Evolutionary conservation across 192 early-diverging fungal species (phyloP).

Genomic region (Podila verticillata): DNA sequence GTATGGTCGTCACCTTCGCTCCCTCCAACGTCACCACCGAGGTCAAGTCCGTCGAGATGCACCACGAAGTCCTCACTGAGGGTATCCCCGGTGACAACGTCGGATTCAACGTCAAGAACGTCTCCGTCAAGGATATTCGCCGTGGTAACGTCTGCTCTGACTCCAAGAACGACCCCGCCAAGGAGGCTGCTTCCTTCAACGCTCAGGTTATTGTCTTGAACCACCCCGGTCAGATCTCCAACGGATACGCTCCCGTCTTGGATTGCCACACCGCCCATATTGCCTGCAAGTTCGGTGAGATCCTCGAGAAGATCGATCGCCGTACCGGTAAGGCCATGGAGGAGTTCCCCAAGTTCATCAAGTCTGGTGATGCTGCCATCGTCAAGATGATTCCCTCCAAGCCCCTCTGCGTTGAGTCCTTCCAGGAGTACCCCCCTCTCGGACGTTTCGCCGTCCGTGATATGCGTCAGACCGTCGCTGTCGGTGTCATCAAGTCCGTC

Average conservation of each 20-base stretch:
- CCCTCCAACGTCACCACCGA: slow-evolving; percentile 90
- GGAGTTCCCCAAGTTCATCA: slow-evolving; percentile 94
- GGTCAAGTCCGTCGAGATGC: slow-evolving; percentile 99
- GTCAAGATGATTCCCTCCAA: slow-evolving; percentile 95
- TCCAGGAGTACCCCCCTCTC: slow-evolving; percentile 91
- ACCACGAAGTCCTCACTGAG: slow-evolving; percentile 91
- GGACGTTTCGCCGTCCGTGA: slow-evolving; percentile 98
- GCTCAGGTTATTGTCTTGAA: slow-evolving; percentile 97
- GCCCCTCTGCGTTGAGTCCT: slow-evolving; percentile 97
- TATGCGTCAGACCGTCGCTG: slow-evolving; percentile 95
- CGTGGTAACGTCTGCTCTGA: slow-evolving; percentile 96
- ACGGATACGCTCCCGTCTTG: slow-evolving; percentile 95
- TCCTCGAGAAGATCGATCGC: slow-evolving; percentile 95
- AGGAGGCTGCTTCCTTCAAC: slow-evolving; percentile 88
- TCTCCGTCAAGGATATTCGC: slow-evolving; percentile 97
- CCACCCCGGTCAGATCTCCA: slow-evolving; percentile 95
- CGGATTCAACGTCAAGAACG: slow-evolving; percentile 99
- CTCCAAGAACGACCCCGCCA: slow-evolving; percentile 97
- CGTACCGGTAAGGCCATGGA: slow-evolving; percentile 94
- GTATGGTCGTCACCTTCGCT: slow-evolving; percentile 90
- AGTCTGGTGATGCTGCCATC: slow-evolving; percentile 94
- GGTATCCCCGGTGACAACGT: slow-evolving; percentile 97
- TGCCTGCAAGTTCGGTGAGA: slow-evolving; percentile 95
- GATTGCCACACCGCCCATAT: slow-evolving; percentile 97
- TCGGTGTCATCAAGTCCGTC: slow-evolving; percentile 95